Conservation (phyloP, 768 basidiomycete species). For the Panaeolus papilionaceus region DNA sequence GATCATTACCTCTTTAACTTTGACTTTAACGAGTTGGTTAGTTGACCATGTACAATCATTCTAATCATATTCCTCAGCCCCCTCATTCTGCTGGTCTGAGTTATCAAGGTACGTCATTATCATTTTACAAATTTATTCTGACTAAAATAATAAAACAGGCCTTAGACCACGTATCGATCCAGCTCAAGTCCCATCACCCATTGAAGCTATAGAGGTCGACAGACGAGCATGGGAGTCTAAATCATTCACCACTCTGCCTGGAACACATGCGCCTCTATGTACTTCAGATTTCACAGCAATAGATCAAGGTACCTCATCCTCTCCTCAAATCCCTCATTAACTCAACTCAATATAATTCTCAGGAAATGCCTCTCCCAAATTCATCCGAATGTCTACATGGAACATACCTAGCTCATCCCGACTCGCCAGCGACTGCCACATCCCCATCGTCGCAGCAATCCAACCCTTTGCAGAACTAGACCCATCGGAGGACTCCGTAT, state of each 20-base stretch:
- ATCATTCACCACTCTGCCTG: slow-evolving; percentile 63
- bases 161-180: slow-evolving; percentile 86
- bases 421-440: slow-evolving; percentile 79
- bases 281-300: slow-evolving; percentile 89
- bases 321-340: background rate
- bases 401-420: slow-evolving; percentile 82
- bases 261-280: slow-evolving; percentile 76
- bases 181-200: slow-evolving; percentile 90
- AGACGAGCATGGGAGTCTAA: slow-evolving; percentile 78
- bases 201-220: slow-evolving; percentile 80
- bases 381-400: slow-evolving; percentile 89
- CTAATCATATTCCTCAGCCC: slow-evolving; percentile 68
- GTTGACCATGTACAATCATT: slow-evolving; percentile 46
- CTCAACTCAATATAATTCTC: slow-evolving; percentile 18
- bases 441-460: slow-evolving; percentile 85
- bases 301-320: slow-evolving; percentile 73
- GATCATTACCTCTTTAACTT: background rate
- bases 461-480: slow-evolving; percentile 92
- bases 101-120: slow-evolving; percentile 48
- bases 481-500: slow-evolving; percentile 78
- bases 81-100: slow-evolving; percentile 69
- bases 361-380: slow-evolving; percentile 93
- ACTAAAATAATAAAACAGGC: slow-evolving; percentile 47
- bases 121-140: background rate
- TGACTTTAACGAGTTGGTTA: background rate